Evolutionary conservation across 176 grass and related monocot species (phyloP), one percentile per base, ranked within the genome.

Genomic region (Phoenix dactylifera): DNA sequence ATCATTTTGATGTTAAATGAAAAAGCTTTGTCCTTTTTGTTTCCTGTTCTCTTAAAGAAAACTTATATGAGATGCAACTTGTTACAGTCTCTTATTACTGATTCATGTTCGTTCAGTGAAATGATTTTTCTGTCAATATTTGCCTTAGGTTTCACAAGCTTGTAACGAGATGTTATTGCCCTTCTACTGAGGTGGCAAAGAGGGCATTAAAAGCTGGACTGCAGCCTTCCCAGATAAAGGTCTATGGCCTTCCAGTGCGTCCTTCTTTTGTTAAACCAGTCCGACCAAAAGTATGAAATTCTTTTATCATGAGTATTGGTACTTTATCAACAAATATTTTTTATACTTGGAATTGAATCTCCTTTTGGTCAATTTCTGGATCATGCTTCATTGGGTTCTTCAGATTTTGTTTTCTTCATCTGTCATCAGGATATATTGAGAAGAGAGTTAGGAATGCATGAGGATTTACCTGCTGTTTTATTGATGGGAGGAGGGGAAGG

Each of bases 401-500:
- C 58, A 18, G 35, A 68, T 30, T 50, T 17, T 60, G 57, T 60
- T 54, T 16, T 24, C 51, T 19, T 50, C 7, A 63, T 66, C 16
- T 82, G 62, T 76, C 73, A 84, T 55, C 35, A 98, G 93, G 87
- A 65, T 85, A 87, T 86, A 71, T 58, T 98, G 32, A 78, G 93
- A 81, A 91, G 74, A 58, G 87, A 92, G 24, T 76, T 92, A 73
- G 81, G 87, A 26, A 88, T 98, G 84, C 84, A 98, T 85, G 93
- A 89, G 75, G 68, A 81, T 76, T 74, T 98, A 16, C 93, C 87
- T 53, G 73, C 84, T 61, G 93, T 89, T 68, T 56, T 98, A 62
- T 73, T 98, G 55, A 98, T 98, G 87, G 93, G 93, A 63, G 93
- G 93, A 44, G 93, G 93, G 25, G 93, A 98, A 88, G 93, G 93